Base-by-base conservation (phyloP, 2,329 filamentous ascomycete species). In the Hortaea sp. region DNA sequence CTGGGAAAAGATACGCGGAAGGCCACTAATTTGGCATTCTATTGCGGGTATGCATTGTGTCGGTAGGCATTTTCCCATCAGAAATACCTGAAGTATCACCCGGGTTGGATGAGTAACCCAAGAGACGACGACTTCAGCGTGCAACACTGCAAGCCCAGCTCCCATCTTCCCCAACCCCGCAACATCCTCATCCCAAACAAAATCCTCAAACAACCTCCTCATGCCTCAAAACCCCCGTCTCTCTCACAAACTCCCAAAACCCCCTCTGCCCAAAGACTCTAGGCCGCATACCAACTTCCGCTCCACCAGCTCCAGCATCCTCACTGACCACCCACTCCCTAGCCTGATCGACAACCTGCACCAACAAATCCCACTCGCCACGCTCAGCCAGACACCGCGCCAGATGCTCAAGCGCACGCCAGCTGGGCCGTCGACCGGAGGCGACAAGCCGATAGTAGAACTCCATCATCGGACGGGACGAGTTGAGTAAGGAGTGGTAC, bases 401-500 rank as follows among this genome's bases (percentile, higher is more conserved):
- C 4, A 70, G 63, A 6, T 53, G 53, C 6, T 56, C 52, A 42
- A 74, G 57, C 3, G 70, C 66, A 7, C 42, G 42, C 67, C 68
- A 75, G 4, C 66, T 61, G 1, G 70, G 69, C 9, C 63, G 55
- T 49, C 66, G 66, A 6, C 69, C 66, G 10, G 66, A 59, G 29
- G 53, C 59, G 1, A 59, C 56, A 63, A 71, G 68, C 29, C 6
- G 9, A 20, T 58, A 58, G 39, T 41, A 56, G 39, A 71, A 66
- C 5, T 56, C 57, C 57, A 72, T 66, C 63, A 69, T 67, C 39
- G 63, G 68, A 31, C 62, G 61, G 0, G 72, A 65, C 5, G 32
- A 32, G 48, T 81, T 72, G 40, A 76, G 75, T 7, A 68, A 64
- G 35, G 48, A 47, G 41, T 63, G 60, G 38, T 58, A 47, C 9